Evolutionary conservation across 768 basidiomycete genomes (phyloP), one percentile per base, ranked within the genome.

Genomic region (Amanita subjunquillea): DNA sequence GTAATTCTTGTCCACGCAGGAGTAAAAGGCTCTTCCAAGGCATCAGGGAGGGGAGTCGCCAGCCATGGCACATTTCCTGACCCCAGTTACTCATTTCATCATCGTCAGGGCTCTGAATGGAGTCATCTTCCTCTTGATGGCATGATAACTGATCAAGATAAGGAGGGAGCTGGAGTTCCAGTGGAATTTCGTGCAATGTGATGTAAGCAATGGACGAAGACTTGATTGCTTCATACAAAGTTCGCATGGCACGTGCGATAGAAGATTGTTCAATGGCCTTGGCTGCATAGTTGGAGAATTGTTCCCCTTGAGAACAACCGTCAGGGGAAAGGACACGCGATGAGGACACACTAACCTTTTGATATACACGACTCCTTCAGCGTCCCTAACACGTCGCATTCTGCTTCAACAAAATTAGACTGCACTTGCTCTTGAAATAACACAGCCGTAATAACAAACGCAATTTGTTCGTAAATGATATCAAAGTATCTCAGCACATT

Each of bases 1-100:
- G 62, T 25, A 74, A 77, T 13, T 74, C 72, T 13, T 75, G 71
- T 32, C 59, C 78, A 49, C 91, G 85, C 13, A 95, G 62, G 13
- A 92, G 75, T 5, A 98, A 68, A 13, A 98, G 64, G 20, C 90
- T 87, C 62, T 96, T 96, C 95, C 95, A 98, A 4, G 95, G 94
- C 13, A 81, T 74, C 22, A 97, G 74, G 15, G 77, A 69, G 7
- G 87, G 82, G 2, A 91, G 69, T 43, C 75, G 74, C 85, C 85
- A 91, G 2, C 87, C 87, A 51, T 81, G 71, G 58, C 74, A 73
- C 65, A 88, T 73, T 50, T 84, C 83, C 36, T 72, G 74, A 15
- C 83, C 85, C 87, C 89, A 88, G 6, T 68, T 67, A 43, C 70
- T 68, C 38, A 58, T 61, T 39, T 73, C 76, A 39, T 78, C 78